Evolutionary conservation across 2,329 filamentous ascomycete species (phyloP).

Genomic region (Aspergillus arachidicola): DNA sequence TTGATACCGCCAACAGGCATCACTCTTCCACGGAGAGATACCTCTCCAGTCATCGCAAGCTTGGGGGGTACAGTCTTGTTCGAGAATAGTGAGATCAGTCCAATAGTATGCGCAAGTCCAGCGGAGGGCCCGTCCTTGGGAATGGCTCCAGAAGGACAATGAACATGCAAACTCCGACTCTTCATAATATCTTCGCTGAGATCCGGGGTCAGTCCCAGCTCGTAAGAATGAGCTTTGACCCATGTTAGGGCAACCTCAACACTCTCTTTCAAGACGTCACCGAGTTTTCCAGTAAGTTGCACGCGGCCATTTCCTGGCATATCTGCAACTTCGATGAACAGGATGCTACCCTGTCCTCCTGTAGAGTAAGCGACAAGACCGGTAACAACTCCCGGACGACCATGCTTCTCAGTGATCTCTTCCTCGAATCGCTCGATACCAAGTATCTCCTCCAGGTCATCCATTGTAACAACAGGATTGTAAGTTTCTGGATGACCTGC

Average conservation of each 20-base stretch:
- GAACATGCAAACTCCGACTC: slow-evolving; percentile 88
- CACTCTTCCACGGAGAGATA: slow-evolving; percentile 82
- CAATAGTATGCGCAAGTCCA: slow-evolving; percentile 91
- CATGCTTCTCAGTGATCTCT: slow-evolving; percentile 85
- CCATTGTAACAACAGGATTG: slow-evolving; percentile 69
- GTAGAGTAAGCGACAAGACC: slow-evolving; percentile 93
- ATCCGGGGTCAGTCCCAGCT: slow-evolving; percentile 79
- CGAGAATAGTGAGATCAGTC: slow-evolving; percentile 85
- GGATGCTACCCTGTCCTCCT: slow-evolving; percentile 89
- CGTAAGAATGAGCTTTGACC: slow-evolving; percentile 95
- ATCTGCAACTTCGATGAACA: slow-evolving; percentile 97
- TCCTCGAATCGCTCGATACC: slow-evolving; percentile 94
- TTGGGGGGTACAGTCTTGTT: slow-evolving; percentile 84
- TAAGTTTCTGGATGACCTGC: slow-evolving; percentile 69
- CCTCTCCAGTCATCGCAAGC: slow-evolving; percentile 88
- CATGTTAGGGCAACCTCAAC: slow-evolving; percentile 95
- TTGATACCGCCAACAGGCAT: slow-evolving; percentile 97
- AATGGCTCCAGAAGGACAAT: slow-evolving; percentile 91
- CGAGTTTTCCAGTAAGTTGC: slow-evolving; percentile 93
- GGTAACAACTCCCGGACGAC: slow-evolving; percentile 87
- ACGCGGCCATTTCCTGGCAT: slow-evolving; percentile 93
- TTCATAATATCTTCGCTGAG: slow-evolving; percentile 94
- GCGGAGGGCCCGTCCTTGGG: slow-evolving; percentile 87
- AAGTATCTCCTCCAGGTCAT: slow-evolving; percentile 86
- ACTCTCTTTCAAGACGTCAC: slow-evolving; percentile 94